Percentiles rank a stretch among this genome's conserved stretches.
Evolutionary conservation across 352 stramenopile genomes (phyloP).

Genomic region (Halophytophthora batemanensis): DNA sequence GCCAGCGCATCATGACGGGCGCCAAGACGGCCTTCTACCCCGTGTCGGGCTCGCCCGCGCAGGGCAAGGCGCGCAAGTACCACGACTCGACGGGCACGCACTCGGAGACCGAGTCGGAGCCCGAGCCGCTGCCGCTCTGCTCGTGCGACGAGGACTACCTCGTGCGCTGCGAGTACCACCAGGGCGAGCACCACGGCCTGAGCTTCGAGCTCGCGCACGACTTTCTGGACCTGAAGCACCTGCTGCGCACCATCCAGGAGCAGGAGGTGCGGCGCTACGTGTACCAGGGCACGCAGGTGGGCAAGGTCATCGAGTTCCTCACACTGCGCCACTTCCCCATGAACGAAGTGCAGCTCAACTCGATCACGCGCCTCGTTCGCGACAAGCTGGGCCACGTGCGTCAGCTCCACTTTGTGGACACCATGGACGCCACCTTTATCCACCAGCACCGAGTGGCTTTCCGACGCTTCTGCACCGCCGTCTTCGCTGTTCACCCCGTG

Average conservation of each 20-base stretch:
- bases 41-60: slow-evolving; percentile 9
- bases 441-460: slow-evolving; percentile 40
- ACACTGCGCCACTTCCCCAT: slow-evolving; percentile 43
- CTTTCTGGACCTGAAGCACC: slow-evolving; percentile 46
- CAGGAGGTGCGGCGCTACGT: slow-evolving; percentile 50
- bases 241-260: slow-evolving; percentile 43
- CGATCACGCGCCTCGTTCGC: slow-evolving; percentile 33
- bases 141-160: slow-evolving; percentile 48
- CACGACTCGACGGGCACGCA: slow-evolving; percentile 34
- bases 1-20: slow-evolving; percentile 16
- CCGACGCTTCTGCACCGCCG: slow-evolving; percentile 40
- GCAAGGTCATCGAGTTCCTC: slow-evolving; percentile 59
- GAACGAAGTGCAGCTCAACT: slow-evolving; percentile 42
- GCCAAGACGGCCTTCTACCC: slow-evolving; percentile 20
- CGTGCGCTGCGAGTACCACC: slow-evolving; percentile 44
- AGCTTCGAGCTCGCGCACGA: slow-evolving; percentile 51
- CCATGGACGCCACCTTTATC: slow-evolving; percentile 39
- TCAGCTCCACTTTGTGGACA: slow-evolving; percentile 44
- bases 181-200: slow-evolving; percentile 44
- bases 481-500: slow-evolving; percentile 41
- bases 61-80: slow-evolving; percentile 17
- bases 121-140: slow-evolving; percentile 43
- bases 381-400: slow-evolving; percentile 44
- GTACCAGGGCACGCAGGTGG: slow-evolving; percentile 48
- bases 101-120: slow-evolving; percentile 52